These are phyloP conservation scores for Raphanus sativus DNA, from an alignment of 345 rosid genomes.

Conservation along the genomic window DNA sequence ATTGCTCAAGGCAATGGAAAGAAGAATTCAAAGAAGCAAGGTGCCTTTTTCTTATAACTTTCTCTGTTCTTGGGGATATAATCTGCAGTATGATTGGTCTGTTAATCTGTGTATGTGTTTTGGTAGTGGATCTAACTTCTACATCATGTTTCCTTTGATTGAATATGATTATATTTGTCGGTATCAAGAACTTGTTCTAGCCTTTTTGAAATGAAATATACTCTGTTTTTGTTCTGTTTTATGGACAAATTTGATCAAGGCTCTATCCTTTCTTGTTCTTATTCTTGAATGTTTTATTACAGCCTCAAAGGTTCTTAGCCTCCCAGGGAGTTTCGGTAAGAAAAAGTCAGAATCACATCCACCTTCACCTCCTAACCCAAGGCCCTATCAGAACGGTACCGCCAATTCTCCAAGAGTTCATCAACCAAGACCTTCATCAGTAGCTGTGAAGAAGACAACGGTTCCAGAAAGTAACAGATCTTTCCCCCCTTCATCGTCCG, in stretches of 20 bases:
- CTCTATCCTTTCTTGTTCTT: neutral
- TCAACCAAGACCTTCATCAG: conserved; percentile 45
- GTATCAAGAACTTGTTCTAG: neutral
- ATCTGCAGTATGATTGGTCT: neutral
- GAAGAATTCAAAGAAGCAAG: conserved; percentile 39
- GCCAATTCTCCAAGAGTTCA: conserved; percentile 33
- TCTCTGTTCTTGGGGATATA: neutral
- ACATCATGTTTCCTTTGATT: neutral
- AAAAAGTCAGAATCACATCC: conserved; percentile 57
- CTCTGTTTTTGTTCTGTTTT: neutral
- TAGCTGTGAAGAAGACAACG: conserved; percentile 37
- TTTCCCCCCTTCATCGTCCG: conserved; percentile 40
- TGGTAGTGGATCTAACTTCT: neutral
- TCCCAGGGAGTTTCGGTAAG: conserved; percentile 60
- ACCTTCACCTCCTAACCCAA: conserved; percentile 43
- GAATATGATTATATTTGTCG: neutral
- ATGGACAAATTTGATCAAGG: neutral
- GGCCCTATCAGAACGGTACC: conserved; percentile 31
- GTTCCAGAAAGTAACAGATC: conserved; percentile 33
- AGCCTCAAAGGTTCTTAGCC: conserved; percentile 54
- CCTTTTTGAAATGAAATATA: neutral
- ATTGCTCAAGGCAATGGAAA: conserved; percentile 35
- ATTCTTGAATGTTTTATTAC: conserved; percentile 29
- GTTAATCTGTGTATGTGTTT: neutral
- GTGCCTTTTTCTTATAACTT: conserved; percentile 13